phyloP scores from a whole-genome alignment of 495 filamentous ascomycete genomes.

The Hyaloscypha hepaticicola region DNA sequence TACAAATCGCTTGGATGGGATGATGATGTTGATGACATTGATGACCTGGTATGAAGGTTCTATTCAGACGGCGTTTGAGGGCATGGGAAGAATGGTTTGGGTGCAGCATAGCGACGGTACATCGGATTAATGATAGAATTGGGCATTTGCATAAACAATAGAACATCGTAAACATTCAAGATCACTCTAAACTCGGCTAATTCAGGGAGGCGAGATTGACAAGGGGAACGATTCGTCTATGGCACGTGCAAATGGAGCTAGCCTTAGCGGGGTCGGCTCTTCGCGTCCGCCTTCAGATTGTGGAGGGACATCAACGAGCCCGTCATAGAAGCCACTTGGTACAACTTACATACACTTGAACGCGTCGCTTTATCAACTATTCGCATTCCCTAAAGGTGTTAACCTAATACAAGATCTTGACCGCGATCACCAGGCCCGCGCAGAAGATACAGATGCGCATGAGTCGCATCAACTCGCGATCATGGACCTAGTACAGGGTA shows the following conservation, averaged over 20 bases:
- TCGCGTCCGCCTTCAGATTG: not conserved
- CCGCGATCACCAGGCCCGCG: not conserved
- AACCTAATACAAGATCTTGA: not conserved
- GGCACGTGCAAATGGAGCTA: not conserved
- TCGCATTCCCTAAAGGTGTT: not conserved
- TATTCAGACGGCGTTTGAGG: conserved; percentile 17
- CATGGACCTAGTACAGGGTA: conserved; percentile 26
- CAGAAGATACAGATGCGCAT: not conserved
- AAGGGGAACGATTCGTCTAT: not conserved
- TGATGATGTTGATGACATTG: conserved; percentile 64
- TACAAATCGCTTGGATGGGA: conserved; percentile 80
- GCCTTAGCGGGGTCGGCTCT: not conserved
- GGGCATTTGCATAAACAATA: conserved; percentile 6
- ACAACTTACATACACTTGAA: not conserved
- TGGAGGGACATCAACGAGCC: not conserved
- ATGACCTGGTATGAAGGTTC: conserved; percentile 31
- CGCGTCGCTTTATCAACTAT: not conserved
- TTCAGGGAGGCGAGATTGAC: not conserved
- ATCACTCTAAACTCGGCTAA: no score
- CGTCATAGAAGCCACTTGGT: not conserved
- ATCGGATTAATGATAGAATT: conserved; percentile 6
- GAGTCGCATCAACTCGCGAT: not conserved
- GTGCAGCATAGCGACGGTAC: conserved; percentile 15
- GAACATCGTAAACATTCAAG: not conserved
- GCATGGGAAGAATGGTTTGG: conserved; percentile 2